Conservation (phyloP, 2,329 filamentous ascomycete species). For the Phialophora expanda region DNA sequence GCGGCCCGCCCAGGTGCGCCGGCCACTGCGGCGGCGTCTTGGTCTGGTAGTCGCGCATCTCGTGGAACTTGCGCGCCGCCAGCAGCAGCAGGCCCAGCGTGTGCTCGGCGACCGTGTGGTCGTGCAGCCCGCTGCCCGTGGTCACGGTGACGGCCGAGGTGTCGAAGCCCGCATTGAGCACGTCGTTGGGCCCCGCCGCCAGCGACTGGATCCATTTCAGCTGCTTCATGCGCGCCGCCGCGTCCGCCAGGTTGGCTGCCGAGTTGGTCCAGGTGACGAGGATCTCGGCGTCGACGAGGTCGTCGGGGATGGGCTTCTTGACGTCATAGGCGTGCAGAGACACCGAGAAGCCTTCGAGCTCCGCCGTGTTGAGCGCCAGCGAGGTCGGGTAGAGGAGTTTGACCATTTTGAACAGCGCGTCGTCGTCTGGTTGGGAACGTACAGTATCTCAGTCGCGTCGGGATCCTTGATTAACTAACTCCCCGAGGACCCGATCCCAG, state of each 20-base stretch:
- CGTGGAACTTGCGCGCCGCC: conserved; percentile 35
- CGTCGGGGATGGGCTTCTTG: conserved; percentile 60
- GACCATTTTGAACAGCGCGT: conserved; percentile 38
- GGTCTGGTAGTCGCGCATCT: conserved; percentile 63
- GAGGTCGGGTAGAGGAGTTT: conserved; percentile 72
- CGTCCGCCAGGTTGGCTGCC: conserved; percentile 63
- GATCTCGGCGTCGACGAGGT: conserved; percentile 64
- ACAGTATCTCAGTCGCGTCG: too few relatives aligned
- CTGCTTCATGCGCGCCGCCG: conserved; percentile 60
- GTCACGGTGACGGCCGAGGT: conserved; percentile 58
- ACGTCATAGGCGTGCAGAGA: conserved; percentile 66
- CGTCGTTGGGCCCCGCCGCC: conserved; percentile 69
- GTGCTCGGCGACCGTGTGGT: conserved; percentile 69
- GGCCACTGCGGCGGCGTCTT: conserved; percentile 60
- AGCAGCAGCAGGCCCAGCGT: conserved; percentile 57
- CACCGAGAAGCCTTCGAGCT: conserved; percentile 64
- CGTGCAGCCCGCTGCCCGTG: conserved; percentile 68
- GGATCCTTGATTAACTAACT: too few relatives aligned
- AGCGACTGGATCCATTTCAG: conserved; percentile 71
- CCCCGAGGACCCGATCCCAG: too few relatives aligned
- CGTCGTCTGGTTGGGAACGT: too few relatives aligned
- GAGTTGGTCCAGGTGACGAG: conserved; percentile 68
- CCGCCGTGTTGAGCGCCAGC: conserved; percentile 60
- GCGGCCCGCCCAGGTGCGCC: conserved; percentile 64
- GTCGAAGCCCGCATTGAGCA: conserved; percentile 66